Evolutionary conservation across 192 early-diverging fungal genomes (phyloP).

Genomic region (Coemansia reversa): DNA sequence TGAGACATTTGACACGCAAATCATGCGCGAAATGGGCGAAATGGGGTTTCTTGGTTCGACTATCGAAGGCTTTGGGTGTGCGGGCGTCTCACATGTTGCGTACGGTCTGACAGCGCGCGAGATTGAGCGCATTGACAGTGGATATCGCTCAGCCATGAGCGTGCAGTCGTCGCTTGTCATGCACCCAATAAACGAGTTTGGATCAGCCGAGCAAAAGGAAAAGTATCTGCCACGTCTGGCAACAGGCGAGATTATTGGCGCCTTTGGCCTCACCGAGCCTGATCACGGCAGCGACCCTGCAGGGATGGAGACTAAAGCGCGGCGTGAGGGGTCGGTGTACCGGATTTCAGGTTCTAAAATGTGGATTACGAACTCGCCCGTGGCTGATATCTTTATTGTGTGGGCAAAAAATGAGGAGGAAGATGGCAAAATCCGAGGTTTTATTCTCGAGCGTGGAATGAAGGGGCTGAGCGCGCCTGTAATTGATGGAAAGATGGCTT

Average conservation of each 20-base stretch:
- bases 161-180: constrained; percentile 99
- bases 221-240: constrained; percentile 91
- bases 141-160: constrained; percentile 97
- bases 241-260: constrained; percentile 82
- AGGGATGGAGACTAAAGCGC: constrained; percentile 90
- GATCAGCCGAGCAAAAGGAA: constrained; percentile 80
- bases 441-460: constrained; percentile 95
- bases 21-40: constrained; percentile 92
- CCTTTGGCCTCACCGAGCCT: constrained; percentile 97
- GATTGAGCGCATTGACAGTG: constrained; percentile 92
- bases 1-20: constrained; percentile 86
- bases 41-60: constrained; percentile 91
- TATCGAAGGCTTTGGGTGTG: constrained; percentile 94
- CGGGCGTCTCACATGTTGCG: constrained; percentile 94
- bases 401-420: constrained; percentile 86
- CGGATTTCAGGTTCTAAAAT: constrained; percentile 92
- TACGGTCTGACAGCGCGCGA: constrained; percentile 97
- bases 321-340: constrained; percentile 67
- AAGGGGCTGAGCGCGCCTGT: constrained; percentile 82
- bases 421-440: constrained; percentile 87
- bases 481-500: constrained; percentile 94
- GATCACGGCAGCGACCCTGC: constrained; percentile 95
- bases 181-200: constrained; percentile 97
- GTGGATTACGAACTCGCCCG: constrained; percentile 99
- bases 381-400: constrained; percentile 94